Evolutionary conservation across 352 stramenopile species (phyloP).

Genomic region (Globisporangium echinulatum): DNA sequence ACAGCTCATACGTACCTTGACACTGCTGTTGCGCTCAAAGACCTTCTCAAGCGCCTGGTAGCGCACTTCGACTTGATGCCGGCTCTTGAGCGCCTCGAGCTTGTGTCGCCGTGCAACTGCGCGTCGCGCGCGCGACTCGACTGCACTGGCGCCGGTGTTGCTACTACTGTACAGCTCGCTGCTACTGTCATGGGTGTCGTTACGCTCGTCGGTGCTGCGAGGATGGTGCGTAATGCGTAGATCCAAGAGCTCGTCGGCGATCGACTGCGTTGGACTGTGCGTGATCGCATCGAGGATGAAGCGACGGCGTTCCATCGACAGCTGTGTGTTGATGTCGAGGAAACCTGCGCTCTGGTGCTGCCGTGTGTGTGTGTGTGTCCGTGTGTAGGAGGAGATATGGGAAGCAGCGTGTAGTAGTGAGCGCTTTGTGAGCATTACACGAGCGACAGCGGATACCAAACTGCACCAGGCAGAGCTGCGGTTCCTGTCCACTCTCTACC

Average conservation of each 20-base stretch:
- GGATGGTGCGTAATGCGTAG: constrained; percentile 21
- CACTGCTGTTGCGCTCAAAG: constrained; percentile 32
- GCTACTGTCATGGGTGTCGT: background rate
- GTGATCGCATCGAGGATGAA: constrained; percentile 78
- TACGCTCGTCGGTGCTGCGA: background rate
- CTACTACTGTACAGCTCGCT: background rate
- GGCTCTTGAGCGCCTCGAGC: constrained; percentile 37
- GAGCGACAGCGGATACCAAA: background rate
- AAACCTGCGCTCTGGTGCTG: constrained; percentile 67
- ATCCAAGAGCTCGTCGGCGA: constrained; percentile 46
- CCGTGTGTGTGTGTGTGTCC: too few species aligned
- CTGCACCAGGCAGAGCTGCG: too few species aligned
- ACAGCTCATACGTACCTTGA: constrained; percentile 21
- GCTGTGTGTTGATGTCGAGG: constrained; percentile 70
- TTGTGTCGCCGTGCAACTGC: constrained; percentile 36
- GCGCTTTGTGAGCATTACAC: constrained; percentile 2
- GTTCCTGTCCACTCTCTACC: too few species aligned
- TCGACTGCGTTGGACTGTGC: constrained; percentile 36
- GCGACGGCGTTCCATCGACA: constrained; percentile 62
- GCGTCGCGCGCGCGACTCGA: constrained; percentile 18
- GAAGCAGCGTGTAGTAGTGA: too few species aligned
- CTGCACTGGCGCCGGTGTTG: constrained; percentile 1
- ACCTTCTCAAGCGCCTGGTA: constrained; percentile 57
- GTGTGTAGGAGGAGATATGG: too few species aligned
- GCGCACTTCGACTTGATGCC: constrained; percentile 47